Conservation (phyloP, 2,329 filamentous ascomycete species). For the Mycosphaerella sp. region DNA sequence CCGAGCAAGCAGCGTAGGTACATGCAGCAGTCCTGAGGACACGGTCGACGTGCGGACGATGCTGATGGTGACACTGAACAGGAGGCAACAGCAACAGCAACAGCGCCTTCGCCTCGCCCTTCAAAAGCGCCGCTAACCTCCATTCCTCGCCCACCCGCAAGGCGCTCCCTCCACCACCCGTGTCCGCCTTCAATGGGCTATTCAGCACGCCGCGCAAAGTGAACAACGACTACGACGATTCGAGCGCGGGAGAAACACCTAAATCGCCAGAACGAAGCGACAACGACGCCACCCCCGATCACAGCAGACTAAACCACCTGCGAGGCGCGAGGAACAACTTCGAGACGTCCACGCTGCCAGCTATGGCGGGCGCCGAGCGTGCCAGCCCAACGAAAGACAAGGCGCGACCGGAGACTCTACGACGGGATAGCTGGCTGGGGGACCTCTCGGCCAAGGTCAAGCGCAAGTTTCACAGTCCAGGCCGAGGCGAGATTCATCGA, state of each 20-base stretch:
- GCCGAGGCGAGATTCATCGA: constrained; percentile 35
- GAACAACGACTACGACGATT: constrained; percentile 37
- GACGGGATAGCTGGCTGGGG: constrained; percentile 26
- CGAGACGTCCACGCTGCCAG: constrained; percentile 16
- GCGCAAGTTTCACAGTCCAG: constrained; percentile 34
- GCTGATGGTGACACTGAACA: constrained; percentile 9
- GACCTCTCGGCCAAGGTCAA: constrained; percentile 23
- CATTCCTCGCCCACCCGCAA: constrained; percentile 32
- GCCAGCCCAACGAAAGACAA: constrained; percentile 34
- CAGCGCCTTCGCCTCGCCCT: constrained; percentile 41
- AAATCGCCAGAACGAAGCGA: constrained; percentile 39
- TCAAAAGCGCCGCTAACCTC: constrained; percentile 48
- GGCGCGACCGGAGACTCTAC: constrained; percentile 17
- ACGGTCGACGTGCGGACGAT: background rate
- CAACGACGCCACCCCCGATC: constrained; percentile 30
- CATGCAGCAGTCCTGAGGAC: background rate
- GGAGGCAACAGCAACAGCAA: constrained; percentile 27
- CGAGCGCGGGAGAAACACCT: constrained; percentile 47
- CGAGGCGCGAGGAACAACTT: constrained; percentile 23
- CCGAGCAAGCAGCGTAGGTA: constrained; percentile 21
- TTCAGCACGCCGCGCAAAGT: constrained; percentile 37
- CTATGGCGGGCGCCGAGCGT: constrained; percentile 20
- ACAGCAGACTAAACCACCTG: constrained; percentile 17
- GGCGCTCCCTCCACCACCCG: constrained; percentile 37
- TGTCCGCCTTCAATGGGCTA: constrained; percentile 30